These are phyloP conservation scores for Vitis rupestris DNA, from an alignment of 164 flowering plant genomes.

Conservation along the genomic window DNA sequence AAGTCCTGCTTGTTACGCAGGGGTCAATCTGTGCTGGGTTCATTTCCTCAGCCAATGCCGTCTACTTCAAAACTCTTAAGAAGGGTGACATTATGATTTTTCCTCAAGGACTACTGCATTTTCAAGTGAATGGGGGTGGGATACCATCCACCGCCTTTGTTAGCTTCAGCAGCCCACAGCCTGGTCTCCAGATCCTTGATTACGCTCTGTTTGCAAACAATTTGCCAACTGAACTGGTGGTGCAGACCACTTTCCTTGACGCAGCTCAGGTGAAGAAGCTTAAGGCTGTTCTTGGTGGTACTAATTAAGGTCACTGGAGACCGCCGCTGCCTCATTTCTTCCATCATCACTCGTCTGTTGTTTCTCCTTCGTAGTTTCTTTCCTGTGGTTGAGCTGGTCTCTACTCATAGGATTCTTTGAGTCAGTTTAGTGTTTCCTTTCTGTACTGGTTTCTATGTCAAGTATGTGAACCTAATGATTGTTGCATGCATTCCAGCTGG, in stretches of 20 bases:
- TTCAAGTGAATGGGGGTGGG: conserved; percentile 49
- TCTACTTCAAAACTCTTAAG: conserved; percentile 40
- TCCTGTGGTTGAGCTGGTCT: too few relatives aligned
- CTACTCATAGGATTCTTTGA: too few relatives aligned
- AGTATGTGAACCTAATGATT: too few relatives aligned
- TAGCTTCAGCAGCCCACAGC: conserved; percentile 53
- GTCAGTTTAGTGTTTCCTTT: too few relatives aligned
- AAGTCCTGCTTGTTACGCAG: conserved; percentile 37
- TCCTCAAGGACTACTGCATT: conserved; percentile 66
- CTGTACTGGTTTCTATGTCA: too few relatives aligned
- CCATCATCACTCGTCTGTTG: too few relatives aligned
- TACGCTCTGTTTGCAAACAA: conserved; percentile 50
- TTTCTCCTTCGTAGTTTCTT: too few relatives aligned
- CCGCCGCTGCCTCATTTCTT: too few relatives aligned
- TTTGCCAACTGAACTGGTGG: conserved; percentile 51
- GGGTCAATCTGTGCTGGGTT: conserved; percentile 58
- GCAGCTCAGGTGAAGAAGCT: conserved; percentile 58
- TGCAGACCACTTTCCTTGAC: conserved; percentile 55
- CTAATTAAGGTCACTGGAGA: conserved; percentile 22
- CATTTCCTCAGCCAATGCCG: conserved; percentile 35
- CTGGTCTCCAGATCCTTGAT: conserved; percentile 62
- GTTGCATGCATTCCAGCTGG: too few relatives aligned
- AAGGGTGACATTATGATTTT: conserved; percentile 44
- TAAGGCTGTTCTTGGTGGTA: conserved; percentile 69
- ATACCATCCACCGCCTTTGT: conserved; percentile 37